Percentiles rank a stretch among this genome's conserved stretches.
phyloP scores from a whole-genome alignment of 75 land plant species.

The Pseudotsuga menziesii region DNA sequence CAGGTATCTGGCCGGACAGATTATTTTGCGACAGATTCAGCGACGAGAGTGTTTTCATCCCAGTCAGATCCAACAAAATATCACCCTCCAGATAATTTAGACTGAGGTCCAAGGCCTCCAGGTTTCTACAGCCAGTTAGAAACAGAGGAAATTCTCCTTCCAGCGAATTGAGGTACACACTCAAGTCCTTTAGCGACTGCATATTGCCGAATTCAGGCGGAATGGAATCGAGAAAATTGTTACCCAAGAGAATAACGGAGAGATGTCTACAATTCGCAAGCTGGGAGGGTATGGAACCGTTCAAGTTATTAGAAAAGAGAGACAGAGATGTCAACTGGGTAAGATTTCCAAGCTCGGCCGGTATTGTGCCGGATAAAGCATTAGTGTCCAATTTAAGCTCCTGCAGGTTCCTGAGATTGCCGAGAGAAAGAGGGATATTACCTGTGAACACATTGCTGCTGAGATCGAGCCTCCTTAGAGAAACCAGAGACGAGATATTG shows the following conservation, averaged over 20 bases:
- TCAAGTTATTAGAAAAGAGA: constrained; percentile 15
- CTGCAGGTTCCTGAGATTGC: constrained; percentile 46
- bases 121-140: constrained; percentile 41
- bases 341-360: constrained; percentile 23
- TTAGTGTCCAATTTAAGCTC: constrained; percentile 61
- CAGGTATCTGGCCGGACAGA: constrained; percentile 45
- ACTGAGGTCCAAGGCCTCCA: constrained; percentile 33
- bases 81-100: constrained; percentile 55
- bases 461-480: constrained; percentile 60
- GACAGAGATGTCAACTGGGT: background rate
- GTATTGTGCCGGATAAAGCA: constrained; percentile 63
- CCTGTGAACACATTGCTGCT: constrained; percentile 65
- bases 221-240: constrained; percentile 36
- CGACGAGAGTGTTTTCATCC: constrained; percentile 20
- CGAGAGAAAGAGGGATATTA: constrained; percentile 63
- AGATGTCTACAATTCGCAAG: constrained; percentile 14
- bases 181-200: constrained; percentile 7
- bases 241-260: constrained; percentile 14
- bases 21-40: constrained; percentile 35
- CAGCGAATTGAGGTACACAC: constrained; percentile 27
- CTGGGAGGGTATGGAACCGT: constrained; percentile 19
- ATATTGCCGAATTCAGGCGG: constrained; percentile 49
- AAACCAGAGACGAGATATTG: constrained; percentile 24
- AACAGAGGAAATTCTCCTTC: constrained; percentile 55
- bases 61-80: constrained; percentile 53